Percentiles rank a stretch among this genome's conserved stretches.
Evolutionary conservation across 1,284 basidiomycete genomes (phyloP).

Genomic region (Pascua sp.): DNA sequence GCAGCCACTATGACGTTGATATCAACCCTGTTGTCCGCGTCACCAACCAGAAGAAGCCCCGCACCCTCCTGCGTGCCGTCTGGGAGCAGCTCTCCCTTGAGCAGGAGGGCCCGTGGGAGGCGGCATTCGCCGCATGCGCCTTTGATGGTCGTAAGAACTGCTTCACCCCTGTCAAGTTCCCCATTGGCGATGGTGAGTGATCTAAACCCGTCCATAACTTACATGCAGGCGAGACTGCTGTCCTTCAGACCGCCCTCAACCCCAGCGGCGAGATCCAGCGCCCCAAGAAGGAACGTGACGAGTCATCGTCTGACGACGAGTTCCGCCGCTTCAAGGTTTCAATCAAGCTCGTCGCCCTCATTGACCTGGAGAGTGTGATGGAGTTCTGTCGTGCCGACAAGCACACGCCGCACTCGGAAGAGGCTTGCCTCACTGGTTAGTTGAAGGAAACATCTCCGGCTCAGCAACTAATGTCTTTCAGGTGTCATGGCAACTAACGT

Average conservation of each 20-base stretch:
- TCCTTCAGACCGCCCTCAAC: constrained; percentile 27
- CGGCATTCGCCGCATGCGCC: constrained; percentile 25
- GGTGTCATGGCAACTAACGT: constrained; percentile 43
- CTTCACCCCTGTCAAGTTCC: constrained; percentile 37
- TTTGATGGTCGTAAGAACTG: constrained; percentile 41
- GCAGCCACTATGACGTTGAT: constrained; percentile 45
- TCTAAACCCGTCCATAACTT: not conserved
- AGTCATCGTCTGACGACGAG: constrained; percentile 35
- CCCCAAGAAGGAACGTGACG: constrained; percentile 8
- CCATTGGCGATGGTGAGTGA: constrained; percentile 25
- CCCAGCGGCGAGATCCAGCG: constrained; percentile 31
- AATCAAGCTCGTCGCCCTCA: constrained; percentile 36
- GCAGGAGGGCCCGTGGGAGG: constrained; percentile 20
- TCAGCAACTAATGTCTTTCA: constrained; percentile 29
- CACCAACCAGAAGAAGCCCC: constrained; percentile 32
- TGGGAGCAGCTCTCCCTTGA: constrained; percentile 33
- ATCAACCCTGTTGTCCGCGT: constrained; percentile 44
- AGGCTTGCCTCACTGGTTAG: constrained; percentile 38
- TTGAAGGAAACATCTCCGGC: not conserved
- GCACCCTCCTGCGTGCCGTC: constrained; percentile 26
- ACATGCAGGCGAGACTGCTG: constrained; percentile 3
- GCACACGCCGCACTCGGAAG: constrained; percentile 26
- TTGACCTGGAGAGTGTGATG: constrained; percentile 41
- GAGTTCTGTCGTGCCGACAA: constrained; percentile 35
- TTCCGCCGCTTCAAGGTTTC: constrained; percentile 31